Evolutionary conservation across 192 early-diverging fungal species (phyloP).

Genomic region (Thamnidium elegans): DNA sequence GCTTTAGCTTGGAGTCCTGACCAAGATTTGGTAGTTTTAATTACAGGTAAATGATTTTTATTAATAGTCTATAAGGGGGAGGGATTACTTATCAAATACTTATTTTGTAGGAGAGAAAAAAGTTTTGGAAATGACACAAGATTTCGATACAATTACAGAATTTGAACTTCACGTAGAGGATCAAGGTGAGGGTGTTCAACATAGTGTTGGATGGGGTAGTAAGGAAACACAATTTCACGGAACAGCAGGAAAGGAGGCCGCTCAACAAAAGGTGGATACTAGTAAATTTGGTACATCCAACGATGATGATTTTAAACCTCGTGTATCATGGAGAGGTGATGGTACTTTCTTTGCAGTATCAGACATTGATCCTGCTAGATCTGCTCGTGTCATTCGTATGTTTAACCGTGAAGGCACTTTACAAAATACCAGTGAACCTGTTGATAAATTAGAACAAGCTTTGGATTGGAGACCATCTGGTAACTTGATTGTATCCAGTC

Average conservation of each 20-base stretch:
- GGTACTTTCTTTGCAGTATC: conserved; percentile 81
- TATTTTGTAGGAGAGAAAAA: conserved; percentile 59
- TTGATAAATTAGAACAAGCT: conserved; percentile 72
- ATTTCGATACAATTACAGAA: conserved; percentile 89
- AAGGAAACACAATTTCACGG: conserved; percentile 99
- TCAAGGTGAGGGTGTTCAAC: conserved; percentile 65
- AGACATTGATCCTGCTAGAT: conserved; percentile 51
- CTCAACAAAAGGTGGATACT: conserved; percentile 46
- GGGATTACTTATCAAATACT: too few relatives aligned
- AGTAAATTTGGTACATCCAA: conserved; percentile 43
- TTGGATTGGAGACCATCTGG: conserved; percentile 85
- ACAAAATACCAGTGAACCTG: conserved; percentile 76
- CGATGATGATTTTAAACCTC: conserved; percentile 68
- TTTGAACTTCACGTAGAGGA: conserved; percentile 67
- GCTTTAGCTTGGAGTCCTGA: conserved; percentile 87
- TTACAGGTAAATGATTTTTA: conserved; percentile 76
- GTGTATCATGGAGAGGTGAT: conserved; percentile 91
- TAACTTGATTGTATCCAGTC: conserved; percentile 79
- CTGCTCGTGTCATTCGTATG: conserved; percentile 65
- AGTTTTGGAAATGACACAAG: conserved; percentile 86
- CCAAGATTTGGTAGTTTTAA: conserved; percentile 76
- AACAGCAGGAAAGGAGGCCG: conserved; percentile 75
- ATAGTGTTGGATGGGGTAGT: conserved; percentile 94
- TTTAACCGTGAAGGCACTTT: conserved; percentile 87
- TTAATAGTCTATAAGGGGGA: too few relatives aligned